phyloP scores from a whole-genome alignment of 129 eudicot species.

The Tanacetum coccineum region DNA sequence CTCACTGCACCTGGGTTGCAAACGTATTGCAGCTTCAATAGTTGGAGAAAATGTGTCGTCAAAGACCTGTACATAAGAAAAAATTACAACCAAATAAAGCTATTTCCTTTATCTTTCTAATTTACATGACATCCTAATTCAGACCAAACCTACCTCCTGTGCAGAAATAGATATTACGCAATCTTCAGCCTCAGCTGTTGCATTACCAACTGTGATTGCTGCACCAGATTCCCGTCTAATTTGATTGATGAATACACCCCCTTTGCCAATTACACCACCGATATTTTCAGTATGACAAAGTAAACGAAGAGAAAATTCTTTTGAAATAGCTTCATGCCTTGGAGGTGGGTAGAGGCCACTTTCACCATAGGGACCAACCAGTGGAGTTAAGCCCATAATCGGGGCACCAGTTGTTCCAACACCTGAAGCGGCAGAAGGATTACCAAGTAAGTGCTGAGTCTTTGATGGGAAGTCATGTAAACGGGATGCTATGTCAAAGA shows the following conservation, averaged over 20 bases:
- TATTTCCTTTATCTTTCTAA: not conserved
- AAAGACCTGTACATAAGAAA: slow-evolving; percentile 39
- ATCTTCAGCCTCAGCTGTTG: slow-evolving; percentile 66
- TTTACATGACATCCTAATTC: not conserved
- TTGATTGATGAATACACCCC: slow-evolving; percentile 72
- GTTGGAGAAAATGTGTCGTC: slow-evolving; percentile 66
- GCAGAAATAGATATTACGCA: slow-evolving; percentile 64
- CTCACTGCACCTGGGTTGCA: slow-evolving; percentile 91
- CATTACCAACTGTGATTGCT: slow-evolving; percentile 60
- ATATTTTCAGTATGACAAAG: slow-evolving; percentile 66
- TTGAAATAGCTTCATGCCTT: slow-evolving; percentile 52
- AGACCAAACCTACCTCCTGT: slow-evolving; percentile 50
- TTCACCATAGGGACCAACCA: slow-evolving; percentile 39
- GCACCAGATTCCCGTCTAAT: slow-evolving; percentile 84
- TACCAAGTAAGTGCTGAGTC: slow-evolving; percentile 59
- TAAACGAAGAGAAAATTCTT: slow-evolving; percentile 63
- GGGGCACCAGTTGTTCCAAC: slow-evolving; percentile 58
- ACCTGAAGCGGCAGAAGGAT: slow-evolving; percentile 35
- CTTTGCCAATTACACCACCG: slow-evolving; percentile 89
- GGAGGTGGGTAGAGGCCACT: slow-evolving; percentile 51
- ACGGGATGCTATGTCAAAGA: slow-evolving; percentile 7
- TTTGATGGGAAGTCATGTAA: slow-evolving; percentile 77
- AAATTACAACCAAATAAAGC: not conserved
- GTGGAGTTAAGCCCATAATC: slow-evolving; percentile 57
- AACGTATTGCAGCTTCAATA: slow-evolving; percentile 77